Conservation (phyloP, 73 alveolate species). For the Diophrys appendiculata region DNA sequence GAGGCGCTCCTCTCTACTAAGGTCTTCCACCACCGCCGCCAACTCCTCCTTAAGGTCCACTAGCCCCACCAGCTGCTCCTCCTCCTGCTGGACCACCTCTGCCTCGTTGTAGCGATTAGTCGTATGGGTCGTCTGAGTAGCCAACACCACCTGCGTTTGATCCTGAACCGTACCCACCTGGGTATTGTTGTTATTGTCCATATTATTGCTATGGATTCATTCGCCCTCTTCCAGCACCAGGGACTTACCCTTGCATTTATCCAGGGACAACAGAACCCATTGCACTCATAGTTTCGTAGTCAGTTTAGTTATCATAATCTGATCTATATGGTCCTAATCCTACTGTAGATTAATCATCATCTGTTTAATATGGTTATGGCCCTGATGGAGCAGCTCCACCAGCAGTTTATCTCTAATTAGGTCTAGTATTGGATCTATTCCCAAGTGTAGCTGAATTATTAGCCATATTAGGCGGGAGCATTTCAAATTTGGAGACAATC, state of each 20-base stretch:
- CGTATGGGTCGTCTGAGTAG: too few relatives aligned
- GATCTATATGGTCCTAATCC: neutral
- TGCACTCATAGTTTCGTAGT: neutral
- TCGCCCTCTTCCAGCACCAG: neutral
- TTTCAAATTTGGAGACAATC: conserved; percentile 63
- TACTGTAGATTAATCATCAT: conserved; percentile 4
- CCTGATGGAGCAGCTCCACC: neutral
- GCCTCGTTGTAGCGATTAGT: too few relatives aligned
- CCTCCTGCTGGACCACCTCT: neutral
- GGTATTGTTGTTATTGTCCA: too few relatives aligned
- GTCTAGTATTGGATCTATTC: neutral
- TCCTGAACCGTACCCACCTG: too few relatives aligned
- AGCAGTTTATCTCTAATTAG: neutral
- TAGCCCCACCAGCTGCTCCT: conserved; percentile 5
- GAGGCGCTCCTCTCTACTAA: conserved; percentile 13
- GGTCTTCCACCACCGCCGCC: neutral
- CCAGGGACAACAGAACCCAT: neutral
- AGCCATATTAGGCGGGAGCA: conserved; percentile 54
- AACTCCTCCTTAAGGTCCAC: neutral
- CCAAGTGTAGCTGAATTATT: neutral
- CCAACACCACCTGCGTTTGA: too few relatives aligned
- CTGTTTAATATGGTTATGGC: neutral
- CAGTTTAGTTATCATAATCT: neutral
- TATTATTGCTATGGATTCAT: too few relatives aligned
- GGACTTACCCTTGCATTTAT: neutral